Base-by-base conservation (phyloP, 805 yeast species). In the Saturnispora zaruensis region DNA sequence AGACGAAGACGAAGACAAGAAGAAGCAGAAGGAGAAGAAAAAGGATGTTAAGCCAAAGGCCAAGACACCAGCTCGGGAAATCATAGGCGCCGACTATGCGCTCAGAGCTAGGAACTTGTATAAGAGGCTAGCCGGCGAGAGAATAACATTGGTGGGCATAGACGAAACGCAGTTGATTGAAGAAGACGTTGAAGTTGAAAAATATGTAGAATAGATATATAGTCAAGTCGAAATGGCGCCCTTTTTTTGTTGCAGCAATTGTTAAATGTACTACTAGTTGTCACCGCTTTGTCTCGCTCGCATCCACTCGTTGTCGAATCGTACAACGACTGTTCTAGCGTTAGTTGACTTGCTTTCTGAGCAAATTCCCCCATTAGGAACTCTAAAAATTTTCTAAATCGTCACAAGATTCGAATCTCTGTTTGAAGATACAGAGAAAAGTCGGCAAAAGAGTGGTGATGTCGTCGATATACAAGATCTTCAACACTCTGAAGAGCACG, bases 141-240 rank as follows among this genome's bases (percentile, higher is more conserved):
- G 24, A 0, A 20, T 52, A 14, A 16, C n/a, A 11, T 20, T 54
- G 14, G 24, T 33, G 3, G 45, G 44, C 5, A 18, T 56, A 23
- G 53, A 46, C 20, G 46, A 47, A 45, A 45, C 43, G 1, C 16
- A 44, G 23, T 18, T 52, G 9, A 18, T 38, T 11, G 52, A 53
- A 16, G 57, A 56, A 26, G 56, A 52, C 13, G 58, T 57, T 13
- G 55, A 57, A 7, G 57, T 56, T 13, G 48, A 49, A 13, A 54
- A 56, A 6, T 49, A 44, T 34, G 54, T 54, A 24, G 49, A 49
- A 13, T 42, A 36, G 33, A 47, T 32, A 37, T 16, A 8, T 18
- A 20, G 13, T 28, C n/a, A n/a, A n/a, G n/a, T 28, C 13, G 18
- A 38, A 26, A 26, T 45, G 28, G 16, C 6, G n/a, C 8, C 16